Evolutionary conservation across 176 grass and related monocot genomes (phyloP).

Genomic region (Pharus latifolius): DNA sequence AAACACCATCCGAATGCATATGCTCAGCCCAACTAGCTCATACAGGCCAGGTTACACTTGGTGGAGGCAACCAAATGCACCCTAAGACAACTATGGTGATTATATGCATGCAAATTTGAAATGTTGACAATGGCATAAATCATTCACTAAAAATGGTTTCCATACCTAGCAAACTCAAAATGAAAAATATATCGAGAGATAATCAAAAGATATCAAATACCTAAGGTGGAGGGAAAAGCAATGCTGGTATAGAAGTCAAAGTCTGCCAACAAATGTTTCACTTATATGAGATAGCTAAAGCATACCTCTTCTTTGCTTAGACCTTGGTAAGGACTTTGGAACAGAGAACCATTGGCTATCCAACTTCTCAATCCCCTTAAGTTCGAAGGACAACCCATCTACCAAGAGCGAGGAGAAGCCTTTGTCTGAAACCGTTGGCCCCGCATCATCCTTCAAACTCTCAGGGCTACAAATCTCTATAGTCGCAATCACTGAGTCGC

Average conservation of each 20-base stretch:
- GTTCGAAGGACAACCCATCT: conserved; percentile 61
- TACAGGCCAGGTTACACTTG: too few relatives aligned
- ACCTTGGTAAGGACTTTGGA: conserved; percentile 57
- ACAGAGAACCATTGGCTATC: conserved; percentile 84
- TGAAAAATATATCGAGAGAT: neutral
- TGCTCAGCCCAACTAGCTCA: too few relatives aligned
- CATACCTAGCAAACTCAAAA: neutral
- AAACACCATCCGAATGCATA: too few relatives aligned
- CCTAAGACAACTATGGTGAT: too few relatives aligned
- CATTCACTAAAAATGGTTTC: too few relatives aligned
- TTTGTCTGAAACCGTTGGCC: neutral
- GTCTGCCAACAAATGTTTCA: neutral
- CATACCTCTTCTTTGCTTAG: conserved; percentile 81
- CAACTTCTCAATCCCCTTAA: conserved; percentile 92
- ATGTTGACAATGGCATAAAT: too few relatives aligned
- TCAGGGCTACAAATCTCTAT: conserved; percentile 49
- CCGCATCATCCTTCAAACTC: conserved; percentile 29
- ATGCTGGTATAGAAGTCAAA: neutral
- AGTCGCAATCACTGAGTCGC: conserved; percentile 57
- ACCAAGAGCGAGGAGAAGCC: conserved; percentile 49
- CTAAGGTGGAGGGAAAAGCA: neutral
- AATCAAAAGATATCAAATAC: neutral
- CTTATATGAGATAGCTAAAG: neutral
- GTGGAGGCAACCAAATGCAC: too few relatives aligned
- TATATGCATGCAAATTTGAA: too few relatives aligned